Conservation (phyloP, 345 rosid genomes). For the Barbarea vulgaris region DNA sequence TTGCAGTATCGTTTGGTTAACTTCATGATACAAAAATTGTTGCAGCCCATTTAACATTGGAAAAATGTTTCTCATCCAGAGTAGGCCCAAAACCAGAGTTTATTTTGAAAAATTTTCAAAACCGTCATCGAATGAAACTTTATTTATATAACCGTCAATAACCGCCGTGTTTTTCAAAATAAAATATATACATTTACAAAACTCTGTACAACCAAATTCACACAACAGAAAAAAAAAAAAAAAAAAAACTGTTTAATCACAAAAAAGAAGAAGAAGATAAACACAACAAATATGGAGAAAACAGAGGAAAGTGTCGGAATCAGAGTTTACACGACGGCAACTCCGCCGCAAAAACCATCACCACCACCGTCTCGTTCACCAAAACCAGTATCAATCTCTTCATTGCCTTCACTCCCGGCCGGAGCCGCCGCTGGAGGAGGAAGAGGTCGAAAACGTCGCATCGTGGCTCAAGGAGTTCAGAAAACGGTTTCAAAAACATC, state of each 20-base stretch:
- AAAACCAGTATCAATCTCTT: constrained; percentile 29
- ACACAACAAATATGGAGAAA: constrained; percentile 50
- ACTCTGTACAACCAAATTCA: background rate
- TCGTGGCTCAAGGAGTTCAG: constrained; percentile 71
- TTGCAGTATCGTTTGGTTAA: too few species aligned
- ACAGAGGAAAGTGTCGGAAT: constrained; percentile 54
- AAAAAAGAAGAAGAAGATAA: background rate
- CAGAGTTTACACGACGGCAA: constrained; percentile 56
- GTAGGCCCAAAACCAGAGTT: too few species aligned
- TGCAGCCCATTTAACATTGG: background rate
- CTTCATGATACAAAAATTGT: too few species aligned
- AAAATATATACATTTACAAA: constrained; percentile 3
- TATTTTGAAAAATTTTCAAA: too few species aligned
- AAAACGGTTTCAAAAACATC: constrained; percentile 74
- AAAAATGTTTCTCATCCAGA: too few species aligned
- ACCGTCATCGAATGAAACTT: too few species aligned
- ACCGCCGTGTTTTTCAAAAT: constrained; percentile 8
- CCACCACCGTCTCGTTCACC: constrained; percentile 28
- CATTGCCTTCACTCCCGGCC: constrained; percentile 32
- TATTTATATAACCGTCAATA: constrained; percentile 7
- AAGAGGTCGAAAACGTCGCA: constrained; percentile 52
- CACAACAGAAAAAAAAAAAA: background rate
- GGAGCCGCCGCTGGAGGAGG: constrained; percentile 32
- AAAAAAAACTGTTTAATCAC: background rate
- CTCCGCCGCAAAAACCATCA: constrained; percentile 46